These are phyloP conservation scores for Penicillium sp. DNA, from an alignment of 2,329 filamentous ascomycete genomes.

Conservation along the genomic window DNA sequence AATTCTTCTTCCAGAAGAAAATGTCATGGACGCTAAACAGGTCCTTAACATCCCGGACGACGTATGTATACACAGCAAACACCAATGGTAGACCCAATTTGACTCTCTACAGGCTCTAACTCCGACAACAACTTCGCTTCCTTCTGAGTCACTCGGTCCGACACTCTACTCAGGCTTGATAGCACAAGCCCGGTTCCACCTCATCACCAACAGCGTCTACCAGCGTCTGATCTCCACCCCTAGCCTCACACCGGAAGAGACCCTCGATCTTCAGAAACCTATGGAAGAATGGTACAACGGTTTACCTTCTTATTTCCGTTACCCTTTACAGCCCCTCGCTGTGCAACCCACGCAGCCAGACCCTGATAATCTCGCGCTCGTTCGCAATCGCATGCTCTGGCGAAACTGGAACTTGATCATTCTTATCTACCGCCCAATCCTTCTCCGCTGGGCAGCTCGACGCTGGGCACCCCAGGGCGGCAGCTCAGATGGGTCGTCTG, in stretches of 20 bases:
- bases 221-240: conserved; percentile 44
- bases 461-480: conserved; percentile 29
- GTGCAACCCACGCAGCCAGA: conserved; percentile 28
- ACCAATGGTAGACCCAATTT: neutral
- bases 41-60: conserved; percentile 46
- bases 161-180: conserved; percentile 45
- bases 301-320: conserved; percentile 41
- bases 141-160: conserved; percentile 35
- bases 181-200: conserved; percentile 42
- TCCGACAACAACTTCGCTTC: conserved; percentile 34
- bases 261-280: conserved; percentile 38
- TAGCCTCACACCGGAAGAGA: conserved; percentile 40
- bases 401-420: conserved; percentile 44
- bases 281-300: conserved; percentile 43
- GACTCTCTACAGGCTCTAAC: conserved; percentile 30
- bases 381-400: conserved; percentile 41
- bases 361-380: conserved; percentile 36
- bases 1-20: conserved; percentile 43
- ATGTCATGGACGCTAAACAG: conserved; percentile 43
- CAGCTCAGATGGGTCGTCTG: conserved; percentile 16
- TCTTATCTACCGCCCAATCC: conserved; percentile 42
- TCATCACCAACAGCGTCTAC: conserved; percentile 44
- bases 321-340: conserved; percentile 23
- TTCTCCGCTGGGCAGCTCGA: conserved; percentile 40
- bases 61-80: conserved; percentile 14